Percentiles rank a stretch among this genome's conserved stretches.
These are phyloP conservation scores for Chaetomiaceae sp. DNA, from an alignment of 2,329 filamentous ascomycete genomes.

Conservation along the genomic window DNA sequence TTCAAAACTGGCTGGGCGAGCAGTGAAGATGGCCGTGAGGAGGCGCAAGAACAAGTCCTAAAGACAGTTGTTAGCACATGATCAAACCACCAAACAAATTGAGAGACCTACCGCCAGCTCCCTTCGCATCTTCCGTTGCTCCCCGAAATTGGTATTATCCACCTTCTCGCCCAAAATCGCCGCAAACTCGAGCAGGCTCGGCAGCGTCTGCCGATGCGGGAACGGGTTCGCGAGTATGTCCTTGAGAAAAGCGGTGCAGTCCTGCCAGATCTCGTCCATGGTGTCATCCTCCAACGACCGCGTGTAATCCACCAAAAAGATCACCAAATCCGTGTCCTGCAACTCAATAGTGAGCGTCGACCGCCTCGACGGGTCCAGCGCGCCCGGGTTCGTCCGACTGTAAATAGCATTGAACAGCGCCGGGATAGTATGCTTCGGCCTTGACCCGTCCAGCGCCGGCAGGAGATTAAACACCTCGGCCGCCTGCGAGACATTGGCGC, in stretches of 20 bases:
- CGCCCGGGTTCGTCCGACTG: constrained; percentile 80
- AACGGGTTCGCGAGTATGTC: constrained; percentile 92
- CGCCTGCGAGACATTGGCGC: constrained; percentile 46
- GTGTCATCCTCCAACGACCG: constrained; percentile 90
- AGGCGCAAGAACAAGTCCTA: constrained; percentile 86
- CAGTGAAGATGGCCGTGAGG: constrained; percentile 90
- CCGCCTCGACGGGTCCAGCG: constrained; percentile 72
- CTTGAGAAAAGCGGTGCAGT: constrained; percentile 85
- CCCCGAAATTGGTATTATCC: constrained; percentile 95
- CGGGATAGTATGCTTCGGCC: constrained; percentile 86
- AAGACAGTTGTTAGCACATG: constrained; percentile 28
- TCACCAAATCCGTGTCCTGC: constrained; percentile 75
- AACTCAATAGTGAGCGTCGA: constrained; percentile 86
- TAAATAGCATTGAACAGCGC: constrained; percentile 96
- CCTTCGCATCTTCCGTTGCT: constrained; percentile 85
- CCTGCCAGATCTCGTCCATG: constrained; percentile 96
- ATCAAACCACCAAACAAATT: not conserved
- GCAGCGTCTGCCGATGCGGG: constrained; percentile 85
- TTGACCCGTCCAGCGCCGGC: constrained; percentile 84
- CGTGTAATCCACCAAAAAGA: constrained; percentile 87
- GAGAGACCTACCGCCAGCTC: constrained; percentile 65
- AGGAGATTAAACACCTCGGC: constrained; percentile 77
- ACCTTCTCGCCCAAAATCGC: constrained; percentile 90
- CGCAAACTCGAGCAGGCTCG: constrained; percentile 81
- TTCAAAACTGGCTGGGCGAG: constrained; percentile 72